Evolutionary conservation across 306 rosid genomes (phyloP).

Genomic region (Begonia peltatifolia): DNA sequence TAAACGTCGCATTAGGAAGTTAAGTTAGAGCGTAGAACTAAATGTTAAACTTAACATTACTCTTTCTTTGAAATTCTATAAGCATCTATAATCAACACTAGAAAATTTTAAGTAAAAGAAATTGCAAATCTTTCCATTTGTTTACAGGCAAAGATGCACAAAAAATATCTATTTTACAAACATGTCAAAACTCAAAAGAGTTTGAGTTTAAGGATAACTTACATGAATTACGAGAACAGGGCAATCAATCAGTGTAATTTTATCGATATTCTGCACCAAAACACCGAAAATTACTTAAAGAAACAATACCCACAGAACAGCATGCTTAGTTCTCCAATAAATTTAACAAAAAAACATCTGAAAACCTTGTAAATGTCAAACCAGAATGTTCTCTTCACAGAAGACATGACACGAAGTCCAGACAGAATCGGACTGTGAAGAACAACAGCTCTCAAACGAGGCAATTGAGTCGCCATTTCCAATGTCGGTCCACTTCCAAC

Average conservation of each 20-base stretch:
- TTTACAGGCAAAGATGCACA: too few species aligned
- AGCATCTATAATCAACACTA: too few species aligned
- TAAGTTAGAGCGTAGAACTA: too few species aligned
- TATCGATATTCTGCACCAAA: slow-evolving; percentile 46
- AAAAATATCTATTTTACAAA: too few species aligned
- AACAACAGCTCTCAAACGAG: slow-evolving; percentile 34
- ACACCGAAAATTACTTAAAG: slow-evolving; percentile 2
- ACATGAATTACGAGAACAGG: slow-evolving; percentile 59
- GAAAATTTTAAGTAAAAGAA: too few species aligned
- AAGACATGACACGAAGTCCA: slow-evolving; percentile 55
- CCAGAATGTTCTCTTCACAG: slow-evolving; percentile 52
- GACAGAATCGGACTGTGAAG: slow-evolving; percentile 58
- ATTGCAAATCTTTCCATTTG: too few species aligned
- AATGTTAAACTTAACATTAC: too few species aligned
- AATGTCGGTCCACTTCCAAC: slow-evolving; percentile 62
- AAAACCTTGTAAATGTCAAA: slow-evolving; percentile 63
- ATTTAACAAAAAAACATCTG: neutral
- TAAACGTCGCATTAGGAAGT: too few species aligned
- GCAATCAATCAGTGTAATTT: slow-evolving; percentile 37
- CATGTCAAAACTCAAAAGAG: neutral
- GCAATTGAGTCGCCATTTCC: slow-evolving; percentile 40
- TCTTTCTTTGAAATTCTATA: too few species aligned
- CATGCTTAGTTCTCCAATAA: too few species aligned
- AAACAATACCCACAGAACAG: neutral
- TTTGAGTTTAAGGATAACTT: slow-evolving; percentile 10